Base-by-base conservation (phyloP, 2,329 filamentous ascomycete genomes). In the Pseudogymnoascus destructans region DNA sequence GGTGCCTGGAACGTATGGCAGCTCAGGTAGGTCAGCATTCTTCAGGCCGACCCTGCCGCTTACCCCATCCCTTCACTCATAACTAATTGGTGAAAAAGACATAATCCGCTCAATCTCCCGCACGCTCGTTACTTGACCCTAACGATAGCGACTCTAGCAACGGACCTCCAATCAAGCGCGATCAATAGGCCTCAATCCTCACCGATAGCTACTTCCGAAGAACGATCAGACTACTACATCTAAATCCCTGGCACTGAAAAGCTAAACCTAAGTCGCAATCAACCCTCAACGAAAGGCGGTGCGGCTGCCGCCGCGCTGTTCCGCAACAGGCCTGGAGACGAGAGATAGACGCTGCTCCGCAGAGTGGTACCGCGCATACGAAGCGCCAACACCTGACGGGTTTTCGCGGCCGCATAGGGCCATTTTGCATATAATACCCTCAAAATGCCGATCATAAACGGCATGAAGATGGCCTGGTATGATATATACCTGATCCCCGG, bases 391-490 rank as follows among this genome's bases (percentile, higher is more conserved):
- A 27, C 9, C 15, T 52, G 46, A 15, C 21, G 46, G 21, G 3
- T n/a, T 15, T 27, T 25, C 7, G 21, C 21, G 27, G 21, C 46
- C 23, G 23, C 46, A 25, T 27, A n/a, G 21, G 27, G 19, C 27
- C 23, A 30, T 36, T n/a, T 35, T n/a, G 23, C 27, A 9, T 21
- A 21, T 52, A 25, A 25, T 25, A 52, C 19, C 32, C 33, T 59
- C 69, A 75, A 68, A 59, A 87, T 87, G 84, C 81, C 82, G 67
- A 75, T 84, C 55, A 82, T 87, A 64, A 80, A 86, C 66, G 84
- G 84, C 62, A 76, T 82, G 70, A 86, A 85, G 72, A 86, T 87
- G 77, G 84, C 84, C 68, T 87, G 84, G 84, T 87, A 78, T 66
- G 83, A 67, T 36, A 33, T 10, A 13, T 36, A 17, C 33, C 21